Percentiles rank a stretch among this genome's conserved stretches.
These are phyloP conservation scores for Selaginella moellendorffii DNA, from an alignment of 75 land plant genomes.

Conservation along the genomic window DNA sequence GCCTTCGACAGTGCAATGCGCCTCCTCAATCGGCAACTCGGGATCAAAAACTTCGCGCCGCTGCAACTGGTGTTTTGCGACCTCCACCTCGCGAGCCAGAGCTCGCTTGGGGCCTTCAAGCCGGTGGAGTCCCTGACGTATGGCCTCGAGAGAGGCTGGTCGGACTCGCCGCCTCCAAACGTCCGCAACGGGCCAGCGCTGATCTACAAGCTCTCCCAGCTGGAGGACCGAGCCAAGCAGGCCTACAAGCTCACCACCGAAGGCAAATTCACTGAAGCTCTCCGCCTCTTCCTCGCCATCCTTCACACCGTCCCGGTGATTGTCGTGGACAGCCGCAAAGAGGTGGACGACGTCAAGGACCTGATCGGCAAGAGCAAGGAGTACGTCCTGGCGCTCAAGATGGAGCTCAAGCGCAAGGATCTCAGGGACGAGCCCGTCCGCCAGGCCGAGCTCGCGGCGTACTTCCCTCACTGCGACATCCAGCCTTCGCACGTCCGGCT, in stretches of 20 bases:
- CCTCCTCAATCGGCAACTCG: no score
- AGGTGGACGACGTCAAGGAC: constrained; percentile 53
- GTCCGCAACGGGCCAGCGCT: constrained; percentile 38
- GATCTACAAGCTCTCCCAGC: constrained; percentile 31
- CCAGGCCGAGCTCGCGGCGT: constrained; percentile 54
- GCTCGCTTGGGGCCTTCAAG: constrained; percentile 30
- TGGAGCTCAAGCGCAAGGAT: constrained; percentile 55
- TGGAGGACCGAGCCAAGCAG: constrained; percentile 39
- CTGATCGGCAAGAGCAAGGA: constrained; percentile 42
- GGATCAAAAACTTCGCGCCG: no score
- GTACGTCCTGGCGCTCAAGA: constrained; percentile 41
- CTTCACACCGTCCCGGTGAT: constrained; percentile 50
- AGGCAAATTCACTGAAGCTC: constrained; percentile 48
- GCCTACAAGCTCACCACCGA: constrained; percentile 47
- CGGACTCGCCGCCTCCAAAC: constrained; percentile 34
- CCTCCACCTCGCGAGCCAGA: constrained; percentile 38
- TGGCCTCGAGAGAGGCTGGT: constrained; percentile 50
- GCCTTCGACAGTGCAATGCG: no score
- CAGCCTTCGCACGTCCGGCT: constrained; percentile 39
- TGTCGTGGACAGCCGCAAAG: constrained; percentile 48
- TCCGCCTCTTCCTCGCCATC: constrained; percentile 31
- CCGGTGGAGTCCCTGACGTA: no score
- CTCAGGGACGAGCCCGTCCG: constrained; percentile 35
- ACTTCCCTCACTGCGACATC: constrained; percentile 51
- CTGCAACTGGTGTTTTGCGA: constrained; percentile 33